Percentiles rank a stretch among this genome's conserved stretches.
Evolutionary conservation across 805 yeast species (phyloP).

Genomic region (Yarrowia sp.): DNA sequence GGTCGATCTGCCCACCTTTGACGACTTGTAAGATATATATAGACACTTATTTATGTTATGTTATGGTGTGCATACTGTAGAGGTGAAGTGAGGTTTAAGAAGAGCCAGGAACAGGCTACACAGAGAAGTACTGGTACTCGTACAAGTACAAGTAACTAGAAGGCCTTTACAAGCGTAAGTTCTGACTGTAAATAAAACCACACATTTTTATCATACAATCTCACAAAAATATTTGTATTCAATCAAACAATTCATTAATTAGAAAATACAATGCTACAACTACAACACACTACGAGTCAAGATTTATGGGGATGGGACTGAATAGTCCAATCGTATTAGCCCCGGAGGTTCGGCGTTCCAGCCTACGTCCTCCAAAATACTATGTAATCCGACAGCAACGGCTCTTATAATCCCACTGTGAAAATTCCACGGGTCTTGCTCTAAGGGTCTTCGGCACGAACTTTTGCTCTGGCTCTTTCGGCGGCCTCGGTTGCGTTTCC

Average conservation of each 20-base stretch:
- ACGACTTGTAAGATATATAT: slow-evolving; percentile 30
- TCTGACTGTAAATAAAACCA: too few species aligned
- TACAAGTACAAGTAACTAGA: background rate
- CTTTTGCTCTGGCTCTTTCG: slow-evolving; percentile 9
- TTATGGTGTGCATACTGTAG: too few species aligned
- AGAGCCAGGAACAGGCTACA: too few species aligned
- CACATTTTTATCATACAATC: too few species aligned
- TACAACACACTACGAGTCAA: background rate
- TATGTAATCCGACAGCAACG: slow-evolving; percentile 23
- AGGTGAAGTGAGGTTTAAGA: too few species aligned
- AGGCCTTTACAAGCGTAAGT: too few species aligned
- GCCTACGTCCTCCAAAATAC: slow-evolving; percentile 25
- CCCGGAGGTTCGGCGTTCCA: slow-evolving; percentile 26
- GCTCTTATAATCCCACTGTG: slow-evolving; percentile 6
- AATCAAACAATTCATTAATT: background rate
- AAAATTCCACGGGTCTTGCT: slow-evolving; percentile 16
- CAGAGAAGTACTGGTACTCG: too few species aligned
- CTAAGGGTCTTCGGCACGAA: background rate
- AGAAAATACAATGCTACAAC: background rate
- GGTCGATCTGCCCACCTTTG: slow-evolving; percentile 30
- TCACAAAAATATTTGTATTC: too few species aligned
- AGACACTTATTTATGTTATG: slow-evolving; percentile 6
- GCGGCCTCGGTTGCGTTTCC: slow-evolving; percentile 15
- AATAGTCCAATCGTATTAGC: slow-evolving; percentile 24
- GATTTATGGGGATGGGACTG: slow-evolving; percentile 21